Evolutionary conservation across 768 basidiomycete genomes (phyloP), one percentile per base, ranked within the genome.

Genomic region (Lactarius deliciosus): DNA sequence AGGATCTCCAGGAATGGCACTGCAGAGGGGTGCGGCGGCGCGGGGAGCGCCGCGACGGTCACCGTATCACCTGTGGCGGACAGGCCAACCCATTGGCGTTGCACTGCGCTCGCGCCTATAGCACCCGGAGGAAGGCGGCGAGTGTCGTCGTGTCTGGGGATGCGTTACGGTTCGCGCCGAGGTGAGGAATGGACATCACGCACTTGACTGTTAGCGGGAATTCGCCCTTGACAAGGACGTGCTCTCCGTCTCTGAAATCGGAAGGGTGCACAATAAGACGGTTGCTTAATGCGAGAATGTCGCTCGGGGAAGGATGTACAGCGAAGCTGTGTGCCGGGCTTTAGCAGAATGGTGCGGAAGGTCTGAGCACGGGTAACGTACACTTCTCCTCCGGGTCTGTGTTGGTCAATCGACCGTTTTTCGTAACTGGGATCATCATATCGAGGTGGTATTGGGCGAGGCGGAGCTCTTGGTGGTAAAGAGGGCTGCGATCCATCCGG

Each of bases 41-140:
- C 32, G 20, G 72, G 71, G 25, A 92, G 81, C 2, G 83, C 76
- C 63, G 90, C 87, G 45, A 96, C 81, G 18, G 88, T 83, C 61
- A 92, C 89, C 16, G 80, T 73, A 74, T 97, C 95, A 0, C 94
- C 94, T 2, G 81, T 76, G 47, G 90, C 76, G 18, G 94, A 94
- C 8, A 98, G 81, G 6, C 88, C 89, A 53, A 95, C 90, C 94
- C 94, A 99, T 78, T 92, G 87, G 11, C 97, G 85, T 66, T 94
- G 92, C 65, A 86, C 77, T 28, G 85, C 82, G 34, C 91, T 89
- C 7, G 88, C 86, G n/a, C 90, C 94, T 34, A 98, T 82, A 2
- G 79, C 77, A 3, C 92, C 90, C 0, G 86, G 85, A 5, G 77
- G 77, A 5, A 99, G 74, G 67, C 84, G 87, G 5, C 85, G 85